phyloP scores from a whole-genome alignment of 2,329 filamentous ascomycete species.

The Microcyclospora pomicola region DNA sequence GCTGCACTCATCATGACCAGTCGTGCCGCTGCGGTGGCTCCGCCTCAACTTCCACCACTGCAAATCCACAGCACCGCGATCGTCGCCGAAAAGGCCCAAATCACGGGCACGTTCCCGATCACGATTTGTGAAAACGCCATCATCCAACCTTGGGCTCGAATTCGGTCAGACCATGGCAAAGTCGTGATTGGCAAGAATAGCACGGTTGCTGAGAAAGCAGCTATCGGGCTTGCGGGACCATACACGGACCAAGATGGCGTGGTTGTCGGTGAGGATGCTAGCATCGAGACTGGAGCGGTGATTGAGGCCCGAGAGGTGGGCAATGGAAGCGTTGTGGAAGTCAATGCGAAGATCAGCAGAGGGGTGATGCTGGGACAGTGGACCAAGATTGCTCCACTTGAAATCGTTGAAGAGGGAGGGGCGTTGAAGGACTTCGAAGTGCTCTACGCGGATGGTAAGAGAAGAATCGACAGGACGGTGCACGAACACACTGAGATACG shows the following conservation, averaged over 20 bases:
- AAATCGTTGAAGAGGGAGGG: slow-evolving; percentile 23
- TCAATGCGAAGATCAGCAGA: slow-evolving; percentile 18
- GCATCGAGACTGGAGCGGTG: slow-evolving; percentile 30
- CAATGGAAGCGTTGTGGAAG: slow-evolving; percentile 18
- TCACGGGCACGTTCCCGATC: slow-evolving; percentile 63
- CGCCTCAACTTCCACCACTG: slow-evolving; percentile 18
- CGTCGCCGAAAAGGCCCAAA: slow-evolving; percentile 33
- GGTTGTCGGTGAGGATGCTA: slow-evolving; percentile 28
- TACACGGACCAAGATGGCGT: slow-evolving; percentile 20
- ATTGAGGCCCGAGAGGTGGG: slow-evolving; percentile 23
- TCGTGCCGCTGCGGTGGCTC: too few relatives aligned
- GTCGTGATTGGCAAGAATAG: slow-evolving; percentile 39
- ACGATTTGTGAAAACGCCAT: slow-evolving; percentile 64
- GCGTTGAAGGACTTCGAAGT: slow-evolving; percentile 32
- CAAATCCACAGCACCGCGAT: slow-evolving; percentile 34
- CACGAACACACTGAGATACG: slow-evolving; percentile 14
- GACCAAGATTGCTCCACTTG: slow-evolving; percentile 30
- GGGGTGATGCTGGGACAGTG: slow-evolving; percentile 34
- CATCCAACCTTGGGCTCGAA: slow-evolving; percentile 65
- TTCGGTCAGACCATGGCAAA: slow-evolving; percentile 28
- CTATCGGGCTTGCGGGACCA: slow-evolving; percentile 17
- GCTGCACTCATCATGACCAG: too few relatives aligned
- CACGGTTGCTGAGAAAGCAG: slow-evolving; percentile 58
- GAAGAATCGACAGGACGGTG: slow-evolving; percentile 27
- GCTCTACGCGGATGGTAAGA: slow-evolving; percentile 26